Conservation (phyloP, 2,329 filamentous ascomycete genomes). For the Curvularia lunata region DNA sequence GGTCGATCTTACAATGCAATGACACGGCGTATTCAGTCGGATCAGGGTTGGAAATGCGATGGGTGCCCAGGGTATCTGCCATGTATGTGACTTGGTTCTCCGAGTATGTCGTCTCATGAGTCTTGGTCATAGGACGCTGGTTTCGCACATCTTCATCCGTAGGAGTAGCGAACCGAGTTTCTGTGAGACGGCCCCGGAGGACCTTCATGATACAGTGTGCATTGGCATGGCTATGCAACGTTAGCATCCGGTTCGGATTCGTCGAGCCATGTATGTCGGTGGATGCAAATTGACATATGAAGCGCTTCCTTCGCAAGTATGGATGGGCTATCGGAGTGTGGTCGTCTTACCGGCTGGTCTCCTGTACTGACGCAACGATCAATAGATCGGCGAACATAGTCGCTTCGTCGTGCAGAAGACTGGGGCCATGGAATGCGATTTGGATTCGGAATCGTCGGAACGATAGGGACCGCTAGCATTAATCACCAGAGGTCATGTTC, state of each 20-base stretch:
- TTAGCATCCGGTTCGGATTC: slow-evolving; percentile 1
- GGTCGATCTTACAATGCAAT: slow-evolving; percentile 66
- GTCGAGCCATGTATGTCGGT: not conserved
- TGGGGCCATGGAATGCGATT: slow-evolving; percentile 10
- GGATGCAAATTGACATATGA: not conserved
- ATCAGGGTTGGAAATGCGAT: slow-evolving; percentile 79
- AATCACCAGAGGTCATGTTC: slow-evolving; percentile 16
- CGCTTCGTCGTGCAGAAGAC: slow-evolving; percentile 41
- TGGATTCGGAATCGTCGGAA: not conserved
- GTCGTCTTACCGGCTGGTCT: slow-evolving; percentile 35
- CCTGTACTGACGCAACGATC: slow-evolving; percentile 40
- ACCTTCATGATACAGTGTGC: slow-evolving; percentile 94
- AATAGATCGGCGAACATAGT: slow-evolving; percentile 34
- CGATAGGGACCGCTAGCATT: slow-evolving; percentile 20
- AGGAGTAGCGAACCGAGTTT: slow-evolving; percentile 82
- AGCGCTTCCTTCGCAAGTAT: not conserved
- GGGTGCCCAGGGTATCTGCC: slow-evolving; percentile 84
- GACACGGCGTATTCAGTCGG: slow-evolving; percentile 78
- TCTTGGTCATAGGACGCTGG: slow-evolving; percentile 64
- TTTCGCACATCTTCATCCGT: slow-evolving; percentile 55
- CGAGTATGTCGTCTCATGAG: slow-evolving; percentile 70
- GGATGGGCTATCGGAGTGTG: slow-evolving; percentile 8
- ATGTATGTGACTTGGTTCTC: slow-evolving; percentile 86
- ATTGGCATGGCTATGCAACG: slow-evolving; percentile 58
- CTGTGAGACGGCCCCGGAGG: slow-evolving; percentile 76